Base-by-base conservation (phyloP, 2,329 filamentous ascomycete genomes). In the Alternaria sp. region DNA sequence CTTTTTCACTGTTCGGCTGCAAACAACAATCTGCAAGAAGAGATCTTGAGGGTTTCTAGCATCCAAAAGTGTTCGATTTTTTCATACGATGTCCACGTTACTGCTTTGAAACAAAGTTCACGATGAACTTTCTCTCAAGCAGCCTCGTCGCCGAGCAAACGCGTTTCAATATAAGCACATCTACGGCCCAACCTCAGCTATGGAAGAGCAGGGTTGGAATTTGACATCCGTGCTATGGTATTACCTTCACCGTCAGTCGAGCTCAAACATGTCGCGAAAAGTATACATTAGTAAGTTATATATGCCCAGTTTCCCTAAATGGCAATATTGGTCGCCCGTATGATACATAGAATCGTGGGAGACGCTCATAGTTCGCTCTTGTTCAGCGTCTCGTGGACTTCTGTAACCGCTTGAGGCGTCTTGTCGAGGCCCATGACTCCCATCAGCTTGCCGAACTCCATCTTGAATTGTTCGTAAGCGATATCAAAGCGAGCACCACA, bases 101-200 rank as follows among this genome's bases (percentile, higher is more conserved):
- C 72, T 63, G 21, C 68, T 59, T 54, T 54, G 55, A 50, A 57
- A 63, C 63, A 30, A 40, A 61, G 46, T 61, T 58, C 62, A 71
- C 32, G 53, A 26, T 21, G 32, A 50, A 59, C 54, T 57, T 55
- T 58, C 54, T 54, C 60, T 13, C 54, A 61, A 66, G 68, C 67
- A 67, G 71, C 66, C 73, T 75, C 73, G 68, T 72, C 72, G 49
- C 70, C 72, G 68, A 77, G 73, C 70, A 73, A 66, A 71, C 65
- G 66, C 60, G 60, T 69, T 50, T 75, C 51, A 17, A 70, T 75
- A 68, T 75, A 88, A 96, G 93, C 93, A 97, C 93, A 23, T 93
- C 96, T 93, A 97, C 94, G 92, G 93, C 93, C 93, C 93, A 94
- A 94, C 89, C 87, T 86, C 89, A 93, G 92, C 90, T 92, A 97